phyloP scores from a whole-genome alignment of 2,329 filamentous ascomycete genomes.

The Septoria linicola region DNA sequence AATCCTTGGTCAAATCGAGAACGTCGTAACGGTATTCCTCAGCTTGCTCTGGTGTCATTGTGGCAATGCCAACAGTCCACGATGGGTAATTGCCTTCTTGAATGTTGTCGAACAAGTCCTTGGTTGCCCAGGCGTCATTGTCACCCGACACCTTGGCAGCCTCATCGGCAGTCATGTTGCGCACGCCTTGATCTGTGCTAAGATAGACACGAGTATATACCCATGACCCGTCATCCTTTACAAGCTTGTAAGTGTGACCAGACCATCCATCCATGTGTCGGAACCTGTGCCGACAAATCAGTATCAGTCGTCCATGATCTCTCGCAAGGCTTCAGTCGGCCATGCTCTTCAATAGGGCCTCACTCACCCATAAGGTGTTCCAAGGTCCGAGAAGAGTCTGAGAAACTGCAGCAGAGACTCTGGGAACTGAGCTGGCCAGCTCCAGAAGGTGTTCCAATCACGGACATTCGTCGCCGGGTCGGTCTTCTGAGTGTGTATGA shows the following conservation, averaged over 20 bases:
- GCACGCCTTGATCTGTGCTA: conserved; percentile 47
- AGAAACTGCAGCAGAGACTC: conserved; percentile 53
- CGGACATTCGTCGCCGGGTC: conserved; percentile 39
- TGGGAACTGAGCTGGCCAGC: conserved; percentile 47
- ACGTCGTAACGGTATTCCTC: conserved; percentile 54
- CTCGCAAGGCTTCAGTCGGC: too few species aligned
- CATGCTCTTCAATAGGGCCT: too few species aligned
- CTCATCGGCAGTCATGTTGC: conserved; percentile 49
- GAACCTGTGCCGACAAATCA: conserved; percentile 1
- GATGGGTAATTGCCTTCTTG: conserved; percentile 44
- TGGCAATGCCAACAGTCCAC: conserved; percentile 49
- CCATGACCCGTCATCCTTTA: conserved; percentile 50
- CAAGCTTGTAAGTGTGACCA: conserved; percentile 34
- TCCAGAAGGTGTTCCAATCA: conserved; percentile 44
- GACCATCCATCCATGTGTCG: conserved; percentile 24
- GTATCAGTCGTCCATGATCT: too few species aligned
- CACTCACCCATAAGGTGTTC: conserved; percentile 50
- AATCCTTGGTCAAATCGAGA: conserved; percentile 56
- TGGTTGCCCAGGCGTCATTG: conserved; percentile 53
- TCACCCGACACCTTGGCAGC: conserved; percentile 49
- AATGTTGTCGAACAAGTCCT: conserved; percentile 47
- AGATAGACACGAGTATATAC: conserved; percentile 41
- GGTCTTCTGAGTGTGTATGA: conserved; percentile 43
- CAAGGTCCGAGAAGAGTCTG: conserved; percentile 53
- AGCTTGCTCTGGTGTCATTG: conserved; percentile 50